phyloP scores from a whole-genome alignment of 148 eudicot species.

The Persicaria tinctoria region DNA sequence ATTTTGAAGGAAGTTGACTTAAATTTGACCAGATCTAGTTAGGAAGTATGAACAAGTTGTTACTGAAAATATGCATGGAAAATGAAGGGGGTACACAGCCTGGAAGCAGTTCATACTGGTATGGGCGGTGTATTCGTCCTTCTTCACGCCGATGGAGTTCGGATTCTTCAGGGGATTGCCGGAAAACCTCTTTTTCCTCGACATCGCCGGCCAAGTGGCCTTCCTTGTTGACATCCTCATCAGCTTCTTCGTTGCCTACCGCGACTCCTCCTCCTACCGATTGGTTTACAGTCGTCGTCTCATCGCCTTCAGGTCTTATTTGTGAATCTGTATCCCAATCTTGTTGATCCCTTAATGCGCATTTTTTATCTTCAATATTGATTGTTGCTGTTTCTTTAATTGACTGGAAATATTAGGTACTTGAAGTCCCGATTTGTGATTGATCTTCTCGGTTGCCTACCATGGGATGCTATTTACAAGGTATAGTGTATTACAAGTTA shows the following conservation, averaged over 20 bases:
- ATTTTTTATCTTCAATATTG: neutral
- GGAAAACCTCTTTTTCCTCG: conserved; percentile 50
- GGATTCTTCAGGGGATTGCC: conserved; percentile 93
- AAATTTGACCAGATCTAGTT: no score
- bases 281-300: conserved; percentile 47
- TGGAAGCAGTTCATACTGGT: conserved; percentile 68
- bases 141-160: conserved; percentile 87
- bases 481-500: conserved; percentile 20
- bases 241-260: conserved; percentile 74
- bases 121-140: conserved; percentile 13
- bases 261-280: conserved; percentile 65
- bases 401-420: conserved; percentile 39
- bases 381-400: neutral
- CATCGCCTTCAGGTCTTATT: conserved; percentile 58
- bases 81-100: conserved; percentile 69
- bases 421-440: conserved; percentile 62
- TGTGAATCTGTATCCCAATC: neutral
- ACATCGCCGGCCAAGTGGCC: conserved; percentile 69
- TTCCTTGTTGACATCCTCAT: conserved; percentile 73
- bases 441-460: conserved; percentile 79
- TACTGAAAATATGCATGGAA: neutral
- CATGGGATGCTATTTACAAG: conserved; percentile 90
- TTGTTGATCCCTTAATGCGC: neutral
- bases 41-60: no score
- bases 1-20: neutral